Evolutionary conservation across 441 rosid genomes (phyloP), one percentile per base, ranked within the genome.

Genomic region (Biscutella laevigata): DNA sequence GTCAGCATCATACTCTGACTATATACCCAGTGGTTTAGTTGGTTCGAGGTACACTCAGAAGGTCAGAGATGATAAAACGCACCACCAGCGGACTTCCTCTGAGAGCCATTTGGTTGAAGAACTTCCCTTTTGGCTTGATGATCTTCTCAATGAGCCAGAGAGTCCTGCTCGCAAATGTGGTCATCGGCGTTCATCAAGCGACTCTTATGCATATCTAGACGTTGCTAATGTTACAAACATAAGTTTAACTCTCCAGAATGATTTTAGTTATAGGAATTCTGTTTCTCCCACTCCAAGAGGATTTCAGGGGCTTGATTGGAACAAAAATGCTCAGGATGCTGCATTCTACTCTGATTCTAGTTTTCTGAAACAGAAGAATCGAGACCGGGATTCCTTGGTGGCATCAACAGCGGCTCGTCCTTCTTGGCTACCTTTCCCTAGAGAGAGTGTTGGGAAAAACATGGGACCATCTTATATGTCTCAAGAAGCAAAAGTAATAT

Each of bases 81-180:
- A 76, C 67, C 97, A 87, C 66, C 97, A 85, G 33, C 77, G 99
- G 20, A 90, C 98, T 61, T 90, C 95, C 38, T 94, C 99, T 7
- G 98, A 90, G 76, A 84, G 89, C 41, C 54, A 79, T 54, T 64
- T 87, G 51, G 53, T 83, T 39, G 99, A 94, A 42, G 98, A 89
- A 71, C 97, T 84, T 67, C 99, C 99, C 50, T 89, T 89, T 62
- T 94, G 99, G 99, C 95, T 90, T 52, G 99, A 94, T 74, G 99
- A 94, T 74, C 90, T 90, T 51, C 96, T 94, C 58, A 83, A 94
- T 25, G 99, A 94, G 64, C 99, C 97, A 0, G 97, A 94, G 57
- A 89, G 89, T 17, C 97, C 97, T 45, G 94, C 79, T 17, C 86
- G 83, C 16, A 80, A 65, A 74, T 94, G 86, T 29, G 88, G 89